These are phyloP conservation scores for Grigorovia humatica DNA, from an alignment of 805 yeast genomes.

Conservation along the genomic window DNA sequence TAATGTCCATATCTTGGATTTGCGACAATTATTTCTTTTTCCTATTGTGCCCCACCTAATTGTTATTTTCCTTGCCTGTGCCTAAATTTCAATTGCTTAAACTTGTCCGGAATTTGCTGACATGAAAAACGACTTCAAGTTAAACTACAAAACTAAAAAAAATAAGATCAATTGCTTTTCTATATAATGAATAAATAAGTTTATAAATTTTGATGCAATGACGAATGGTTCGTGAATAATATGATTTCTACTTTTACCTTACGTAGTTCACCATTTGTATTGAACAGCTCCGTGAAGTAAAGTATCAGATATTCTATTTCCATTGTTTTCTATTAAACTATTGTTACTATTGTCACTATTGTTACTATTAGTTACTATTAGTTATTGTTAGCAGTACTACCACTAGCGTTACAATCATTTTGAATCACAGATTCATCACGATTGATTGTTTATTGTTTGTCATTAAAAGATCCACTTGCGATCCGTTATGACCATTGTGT, in stretches of 20 bases:
- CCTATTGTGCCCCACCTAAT: too few species aligned
- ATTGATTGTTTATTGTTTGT: background rate
- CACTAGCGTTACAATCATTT: too few species aligned
- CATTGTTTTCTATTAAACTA: background rate
- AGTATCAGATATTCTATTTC: background rate
- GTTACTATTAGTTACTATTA: too few species aligned
- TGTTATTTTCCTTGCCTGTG: too few species aligned
- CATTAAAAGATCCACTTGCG: background rate
- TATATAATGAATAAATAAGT: background rate
- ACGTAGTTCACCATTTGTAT: constrained; percentile 3
- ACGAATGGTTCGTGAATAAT: background rate
- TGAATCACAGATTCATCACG: background rate
- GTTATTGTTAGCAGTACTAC: too few species aligned
- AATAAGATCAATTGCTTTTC: background rate
- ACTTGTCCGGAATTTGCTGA: too few species aligned
- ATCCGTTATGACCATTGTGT: background rate
- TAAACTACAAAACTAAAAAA: too few species aligned
- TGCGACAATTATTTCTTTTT: too few species aligned
- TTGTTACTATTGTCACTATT: background rate
- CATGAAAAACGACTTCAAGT: too few species aligned
- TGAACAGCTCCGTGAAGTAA: constrained; percentile 3
- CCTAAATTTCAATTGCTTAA: too few species aligned
- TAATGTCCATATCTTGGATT: too few species aligned
- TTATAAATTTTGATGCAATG: background rate
- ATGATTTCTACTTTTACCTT: too few species aligned